Percentiles rank a stretch among this genome's conserved stretches.
Evolutionary conservation across 2,329 filamentous ascomycete genomes (phyloP).

Genomic region (Microcyclospora pomicola): DNA sequence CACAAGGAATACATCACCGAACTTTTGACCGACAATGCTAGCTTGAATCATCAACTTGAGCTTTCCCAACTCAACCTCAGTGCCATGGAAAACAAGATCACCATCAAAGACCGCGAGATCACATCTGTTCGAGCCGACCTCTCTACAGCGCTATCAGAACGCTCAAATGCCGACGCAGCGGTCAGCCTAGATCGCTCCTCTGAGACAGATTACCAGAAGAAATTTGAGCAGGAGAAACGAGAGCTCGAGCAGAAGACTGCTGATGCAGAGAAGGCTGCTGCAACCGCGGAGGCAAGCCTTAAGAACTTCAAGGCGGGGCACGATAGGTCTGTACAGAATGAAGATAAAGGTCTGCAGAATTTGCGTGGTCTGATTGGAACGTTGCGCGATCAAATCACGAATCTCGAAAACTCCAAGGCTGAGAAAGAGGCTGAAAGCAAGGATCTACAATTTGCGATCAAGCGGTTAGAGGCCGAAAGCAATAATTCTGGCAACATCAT

Average conservation of each 20-base stretch:
- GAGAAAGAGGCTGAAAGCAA: conserved; percentile 31
- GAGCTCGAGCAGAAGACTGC: not conserved
- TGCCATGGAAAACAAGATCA: conserved; percentile 33
- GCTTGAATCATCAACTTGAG: conserved; percentile 55
- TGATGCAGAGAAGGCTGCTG: conserved; percentile 13
- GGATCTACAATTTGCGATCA: conserved; percentile 18
- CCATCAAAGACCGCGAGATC: conserved; percentile 10
- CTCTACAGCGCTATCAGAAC: too few relatives aligned
- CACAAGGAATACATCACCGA: conserved; percentile 48
- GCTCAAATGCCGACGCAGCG: conserved; percentile 3
- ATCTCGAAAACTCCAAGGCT: conserved; percentile 37
- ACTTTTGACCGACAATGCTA: conserved; percentile 55
- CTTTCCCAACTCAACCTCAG: conserved; percentile 29
- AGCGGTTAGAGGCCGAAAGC: conserved; percentile 18
- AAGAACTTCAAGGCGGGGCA: conserved; percentile 29
- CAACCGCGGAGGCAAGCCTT: conserved; percentile 19
- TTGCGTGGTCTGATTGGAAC: conserved; percentile 42
- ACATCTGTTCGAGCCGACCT: conserved; percentile 14
- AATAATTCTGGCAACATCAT: conserved; percentile 9
- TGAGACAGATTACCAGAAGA: not conserved
- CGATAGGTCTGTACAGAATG: conserved; percentile 31
- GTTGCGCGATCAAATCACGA: conserved; percentile 39
- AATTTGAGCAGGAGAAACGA: not conserved
- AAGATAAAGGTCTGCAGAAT: conserved; percentile 40
- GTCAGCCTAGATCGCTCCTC: not conserved